Conservation (phyloP, 768 basidiomycete genomes). For the Panellus pusillus region DNA sequence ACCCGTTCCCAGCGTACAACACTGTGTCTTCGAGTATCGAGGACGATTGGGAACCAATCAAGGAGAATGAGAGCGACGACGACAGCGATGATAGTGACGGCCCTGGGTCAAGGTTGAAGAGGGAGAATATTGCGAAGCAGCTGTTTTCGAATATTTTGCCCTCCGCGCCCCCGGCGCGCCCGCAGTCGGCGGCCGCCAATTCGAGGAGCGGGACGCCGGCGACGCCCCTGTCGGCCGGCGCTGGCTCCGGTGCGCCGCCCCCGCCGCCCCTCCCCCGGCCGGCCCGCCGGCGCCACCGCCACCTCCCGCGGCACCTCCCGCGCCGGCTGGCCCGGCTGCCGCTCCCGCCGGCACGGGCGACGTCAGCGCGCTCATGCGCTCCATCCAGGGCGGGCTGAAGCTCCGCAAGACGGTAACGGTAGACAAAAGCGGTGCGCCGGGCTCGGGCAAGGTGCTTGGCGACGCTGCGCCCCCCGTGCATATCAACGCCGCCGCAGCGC, state of each 20-base stretch:
- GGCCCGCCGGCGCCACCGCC: conserved; percentile 31
- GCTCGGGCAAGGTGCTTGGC: conserved; percentile 79
- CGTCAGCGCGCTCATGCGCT: conserved; percentile 65
- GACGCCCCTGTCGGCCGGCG: conserved; percentile 28
- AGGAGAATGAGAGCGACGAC: conserved; percentile 57
- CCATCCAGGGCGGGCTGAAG: conserved; percentile 76
- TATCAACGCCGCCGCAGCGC: conserved; percentile 51
- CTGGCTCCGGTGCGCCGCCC: conserved; percentile 50
- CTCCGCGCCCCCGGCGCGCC: conserved; percentile 37
- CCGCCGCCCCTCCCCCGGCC: conserved; percentile 36
- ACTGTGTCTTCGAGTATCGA: conserved; percentile 60
- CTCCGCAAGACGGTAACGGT: conserved; percentile 78
- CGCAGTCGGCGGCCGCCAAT: conserved; percentile 50
- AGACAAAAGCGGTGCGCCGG: conserved; percentile 72
- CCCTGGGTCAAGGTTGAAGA: conserved; percentile 65
- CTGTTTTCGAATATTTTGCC: conserved; percentile 77
- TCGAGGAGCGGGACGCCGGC: conserved; percentile 17
- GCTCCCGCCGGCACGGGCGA: conserved; percentile 44
- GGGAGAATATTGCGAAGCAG: conserved; percentile 72
- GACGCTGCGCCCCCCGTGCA: conserved; percentile 70
- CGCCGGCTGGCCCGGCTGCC: conserved; percentile 32
- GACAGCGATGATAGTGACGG: conserved; percentile 77
- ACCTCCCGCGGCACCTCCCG: conserved; percentile 26
- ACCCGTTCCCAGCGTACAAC: conserved; percentile 61
- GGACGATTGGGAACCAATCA: conserved; percentile 85